Evolutionary conservation across 2,329 filamentous ascomycete genomes (phyloP), one percentile per base, ranked within the genome.

Genomic region (Bipolaris victoriae): DNA sequence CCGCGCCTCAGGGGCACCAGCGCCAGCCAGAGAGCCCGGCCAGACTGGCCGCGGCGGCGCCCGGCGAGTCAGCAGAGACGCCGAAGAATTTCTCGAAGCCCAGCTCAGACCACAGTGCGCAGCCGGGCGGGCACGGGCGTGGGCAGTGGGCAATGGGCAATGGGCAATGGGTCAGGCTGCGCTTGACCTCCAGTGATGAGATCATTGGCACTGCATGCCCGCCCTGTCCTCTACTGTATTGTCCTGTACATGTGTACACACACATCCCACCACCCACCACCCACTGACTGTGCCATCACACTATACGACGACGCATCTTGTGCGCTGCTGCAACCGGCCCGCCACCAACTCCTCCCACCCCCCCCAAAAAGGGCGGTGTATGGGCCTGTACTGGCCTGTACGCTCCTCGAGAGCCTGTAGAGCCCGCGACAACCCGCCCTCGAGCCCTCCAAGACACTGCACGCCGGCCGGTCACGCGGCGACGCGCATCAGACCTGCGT

Each of bases 341-440:
- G 39, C 39, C 39, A 24, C 11, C 10, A 41, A 18, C 39, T 24
- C 20, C 2, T 7, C 7, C 9, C 9, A 9, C 67, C 69, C 9
- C 9, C 18, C 67, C 69, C 65, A 71, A 70, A 65, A 71, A 67
- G 68, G 68, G 73, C 73, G 72, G 72, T 75, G 73, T 62, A 57
- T 45, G 18, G 35, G 22, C 31, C 18, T 50, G 35, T 15, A 26
- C 18, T 11, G 35, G 22, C 31, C 18, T 50, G 26, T 15, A 20
- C 16, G 18, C 22, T 5, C 24, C 43, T 45, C 39, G 26, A 29
- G 1, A 20, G n/a, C 43, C 36, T 16, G 36, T 16, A n/a, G 35
- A 36, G 35, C 35, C 35, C 35, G 35, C 35, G 26, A 36, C 13
- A 36, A 13, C 35, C 35, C n/a, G 36, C 16, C 36, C 36, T n/a